Percentiles rank a stretch among this genome's conserved stretches.
These are phyloP conservation scores for Colletotrichum orchidophilum DNA, from an alignment of 2,329 filamentous ascomycete species.

Conservation along the genomic window DNA sequence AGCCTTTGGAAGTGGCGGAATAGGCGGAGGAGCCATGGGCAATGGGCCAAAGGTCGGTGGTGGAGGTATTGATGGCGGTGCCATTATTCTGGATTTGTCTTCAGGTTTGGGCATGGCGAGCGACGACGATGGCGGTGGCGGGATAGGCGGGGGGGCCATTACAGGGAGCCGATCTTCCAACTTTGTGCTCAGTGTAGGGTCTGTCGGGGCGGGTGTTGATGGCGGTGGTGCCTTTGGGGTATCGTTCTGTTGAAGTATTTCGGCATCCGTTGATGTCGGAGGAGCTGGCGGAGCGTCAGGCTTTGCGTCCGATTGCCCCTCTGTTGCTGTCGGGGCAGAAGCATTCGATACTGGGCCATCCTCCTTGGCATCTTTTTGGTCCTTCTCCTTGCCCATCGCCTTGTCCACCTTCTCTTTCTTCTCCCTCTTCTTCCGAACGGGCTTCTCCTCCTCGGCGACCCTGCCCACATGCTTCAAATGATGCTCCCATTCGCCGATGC, in stretches of 20 bases:
- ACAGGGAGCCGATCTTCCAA: conserved; percentile 16
- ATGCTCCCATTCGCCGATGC: conserved; percentile 83
- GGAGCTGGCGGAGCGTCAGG: background rate
- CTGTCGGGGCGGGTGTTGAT: background rate
- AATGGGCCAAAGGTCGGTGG: conserved; percentile 11
- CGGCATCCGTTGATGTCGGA: background rate
- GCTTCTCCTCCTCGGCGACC: conserved; percentile 69
- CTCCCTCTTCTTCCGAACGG: conserved; percentile 61
- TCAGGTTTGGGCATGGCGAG: conserved; percentile 40
- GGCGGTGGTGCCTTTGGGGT: background rate
- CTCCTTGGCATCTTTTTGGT: conserved; percentile 34
- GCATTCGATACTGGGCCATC: conserved; percentile 27
- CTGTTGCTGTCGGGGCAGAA: background rate
- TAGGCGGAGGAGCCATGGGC: conserved; percentile 13
- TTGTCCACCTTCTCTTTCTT: conserved; percentile 57
- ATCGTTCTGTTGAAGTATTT: background rate
- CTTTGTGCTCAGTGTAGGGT: conserved; percentile 6
- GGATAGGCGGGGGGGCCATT: conserved; percentile 25
- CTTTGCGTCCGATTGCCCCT: background rate
- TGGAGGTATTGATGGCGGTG: conserved; percentile 24
- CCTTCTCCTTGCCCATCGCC: conserved; percentile 43
- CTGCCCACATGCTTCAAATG: conserved; percentile 77
- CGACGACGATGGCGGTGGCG: conserved; percentile 27
- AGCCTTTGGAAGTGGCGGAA: conserved; percentile 23
- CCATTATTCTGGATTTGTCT: conserved; percentile 32